Evolutionary conservation across 23 red algal species (phyloP).

Genomic region (Cyanidiococcus yangmingshanensis): DNA sequence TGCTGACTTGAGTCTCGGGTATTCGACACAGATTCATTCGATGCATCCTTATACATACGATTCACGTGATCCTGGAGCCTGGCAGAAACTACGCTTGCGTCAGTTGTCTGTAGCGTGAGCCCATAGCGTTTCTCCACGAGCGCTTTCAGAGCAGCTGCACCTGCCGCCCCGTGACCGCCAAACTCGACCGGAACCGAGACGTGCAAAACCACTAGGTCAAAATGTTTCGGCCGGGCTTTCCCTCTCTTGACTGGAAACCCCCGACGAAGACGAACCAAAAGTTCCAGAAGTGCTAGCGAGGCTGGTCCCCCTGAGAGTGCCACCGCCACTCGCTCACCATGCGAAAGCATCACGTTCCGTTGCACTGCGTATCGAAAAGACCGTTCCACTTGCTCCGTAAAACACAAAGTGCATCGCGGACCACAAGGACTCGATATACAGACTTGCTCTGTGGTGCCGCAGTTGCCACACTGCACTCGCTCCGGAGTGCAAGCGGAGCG

Average conservation of each 20-base stretch:
- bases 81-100: neutral
- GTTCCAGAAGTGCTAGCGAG: slow-evolving; percentile 5
- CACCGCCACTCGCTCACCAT: slow-evolving; percentile 2
- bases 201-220: neutral
- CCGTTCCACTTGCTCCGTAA: neutral
- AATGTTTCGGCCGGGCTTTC: neutral
- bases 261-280: neutral
- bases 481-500: too few relatives aligned
- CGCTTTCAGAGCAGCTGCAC: neutral
- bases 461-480: too few relatives aligned
- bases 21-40: too few relatives aligned
- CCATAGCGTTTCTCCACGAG: neutral
- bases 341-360: neutral
- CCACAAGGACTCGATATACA: too few relatives aligned
- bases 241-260: neutral
- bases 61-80: too few relatives aligned
- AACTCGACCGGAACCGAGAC: neutral
- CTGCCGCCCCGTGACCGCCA: neutral
- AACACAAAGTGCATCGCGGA: neutral
- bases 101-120: neutral
- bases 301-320: slow-evolving; percentile 3
- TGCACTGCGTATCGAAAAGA: slow-evolving; percentile 6
- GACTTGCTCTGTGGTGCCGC: too few relatives aligned
- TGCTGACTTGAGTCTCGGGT: too few relatives aligned
- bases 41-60: too few relatives aligned